These are phyloP conservation scores for Diaporthe sp. DNA, from an alignment of 2,329 filamentous ascomycete genomes.

Conservation along the genomic window DNA sequence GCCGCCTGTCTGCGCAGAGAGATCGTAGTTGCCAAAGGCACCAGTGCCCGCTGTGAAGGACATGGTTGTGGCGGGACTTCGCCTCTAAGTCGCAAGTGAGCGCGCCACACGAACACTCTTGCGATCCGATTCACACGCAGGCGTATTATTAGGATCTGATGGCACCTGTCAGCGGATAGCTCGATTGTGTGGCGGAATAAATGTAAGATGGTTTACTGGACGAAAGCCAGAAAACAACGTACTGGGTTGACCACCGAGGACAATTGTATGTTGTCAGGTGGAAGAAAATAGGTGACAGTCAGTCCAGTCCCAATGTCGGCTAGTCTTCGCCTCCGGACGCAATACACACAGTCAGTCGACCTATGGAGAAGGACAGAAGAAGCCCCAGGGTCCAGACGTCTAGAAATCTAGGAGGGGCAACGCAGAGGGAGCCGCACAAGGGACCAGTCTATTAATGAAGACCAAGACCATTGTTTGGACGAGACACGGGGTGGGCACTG, in stretches of 20 bases:
- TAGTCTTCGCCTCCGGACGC: conserved; percentile 7
- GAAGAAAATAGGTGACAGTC: not conserved
- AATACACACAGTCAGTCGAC: conserved; percentile 3
- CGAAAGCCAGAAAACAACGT: not conserved
- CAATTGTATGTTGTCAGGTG: not conserved
- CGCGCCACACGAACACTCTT: not conserved
- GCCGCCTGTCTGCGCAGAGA: conserved; percentile 58
- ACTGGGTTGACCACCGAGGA: not conserved
- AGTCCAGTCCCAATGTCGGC: not conserved
- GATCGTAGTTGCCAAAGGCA: conserved; percentile 63
- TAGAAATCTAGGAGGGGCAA: not conserved
- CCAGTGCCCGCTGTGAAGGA: conserved; percentile 53
- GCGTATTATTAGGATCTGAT: not conserved
- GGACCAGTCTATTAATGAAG: conserved; percentile 23
- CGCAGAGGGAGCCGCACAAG: not conserved
- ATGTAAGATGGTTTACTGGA: not conserved
- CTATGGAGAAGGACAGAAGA: conserved; percentile 12
- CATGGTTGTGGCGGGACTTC: conserved; percentile 47
- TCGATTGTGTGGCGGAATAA: not conserved
- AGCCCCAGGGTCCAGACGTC: not conserved
- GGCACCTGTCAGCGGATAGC: not conserved
- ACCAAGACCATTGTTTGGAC: not conserved
- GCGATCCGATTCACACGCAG: not conserved
- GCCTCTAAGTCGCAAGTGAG: not conserved
- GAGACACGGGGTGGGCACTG: conserved; percentile 4